Base-by-base conservation (phyloP, 495 filamentous ascomycete genomes). In the Penicillium bialowiezense region DNA sequence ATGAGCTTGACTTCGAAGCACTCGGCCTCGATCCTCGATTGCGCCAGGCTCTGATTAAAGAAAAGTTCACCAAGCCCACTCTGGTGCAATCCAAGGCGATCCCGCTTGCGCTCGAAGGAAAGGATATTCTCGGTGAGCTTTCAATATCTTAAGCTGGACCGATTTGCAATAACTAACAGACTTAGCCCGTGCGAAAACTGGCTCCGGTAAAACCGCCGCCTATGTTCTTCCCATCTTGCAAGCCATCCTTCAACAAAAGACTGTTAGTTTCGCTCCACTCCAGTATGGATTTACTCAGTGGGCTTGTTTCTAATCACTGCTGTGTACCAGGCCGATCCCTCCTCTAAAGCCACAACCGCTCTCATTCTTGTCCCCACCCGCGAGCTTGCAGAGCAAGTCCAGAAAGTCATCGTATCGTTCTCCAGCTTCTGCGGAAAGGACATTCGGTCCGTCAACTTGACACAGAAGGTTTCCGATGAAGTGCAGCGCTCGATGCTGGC, bases 201-300 rank as follows among this genome's bases (percentile, higher is more conserved):
- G 91, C 21, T 93, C 90, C 15, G 92, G 93, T 38, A 98, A 98
- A 72, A 98, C 93, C 5, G 88, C 89, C n/a, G 93, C 93, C 42
- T 98, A 98, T 68, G 75, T 96, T n/a, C 78, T 97, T 20, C 93
- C 93, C 1, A 78, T 96, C 32, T 69, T 97, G 32, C 86, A 95
- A 54, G 74, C 77, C 18, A 88, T 96, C 43, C 76, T 98, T 9
- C 84, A 82, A 57, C 79, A 78, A 43, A 96, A 96, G 72, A 61
- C 74, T 56, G 87, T 87, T 64, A 44, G 79, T 62, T 9, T 13
- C 36, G 33, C 52, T 33, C 53, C 28, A 9, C 20, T 19, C n/a
- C 10, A 35, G 49, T 28, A 37, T 12, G 14, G 1, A 14, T 3
- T 2, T 23, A 2, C 7, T 13, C 7, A 10, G 1, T 5, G 20